Conservation (phyloP, 176 grass and related monocot genomes). For the Pontederia crassipes region DNA sequence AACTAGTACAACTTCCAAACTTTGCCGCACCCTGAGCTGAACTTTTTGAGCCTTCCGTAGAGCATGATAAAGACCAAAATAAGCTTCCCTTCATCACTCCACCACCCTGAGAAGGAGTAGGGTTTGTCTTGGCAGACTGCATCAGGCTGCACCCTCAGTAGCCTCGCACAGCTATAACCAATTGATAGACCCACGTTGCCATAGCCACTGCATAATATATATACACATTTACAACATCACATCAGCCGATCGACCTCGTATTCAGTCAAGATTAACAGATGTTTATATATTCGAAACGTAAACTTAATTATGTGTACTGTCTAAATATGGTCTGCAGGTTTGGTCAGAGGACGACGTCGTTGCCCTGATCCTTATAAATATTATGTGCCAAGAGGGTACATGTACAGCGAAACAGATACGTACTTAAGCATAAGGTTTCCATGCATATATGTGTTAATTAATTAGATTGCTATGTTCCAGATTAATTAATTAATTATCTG, state of each 20-base stretch:
- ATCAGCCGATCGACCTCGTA: no score
- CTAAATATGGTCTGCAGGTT: no score
- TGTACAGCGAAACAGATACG: no score
- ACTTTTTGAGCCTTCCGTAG: constrained; percentile 54
- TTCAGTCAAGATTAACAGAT: no score
- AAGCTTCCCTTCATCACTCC: constrained; percentile 68
- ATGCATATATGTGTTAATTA: not conserved
- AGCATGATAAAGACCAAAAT: constrained; percentile 52
- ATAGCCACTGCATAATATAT: constrained; percentile 30
- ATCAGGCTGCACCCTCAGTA: constrained; percentile 24
- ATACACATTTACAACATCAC: no score
- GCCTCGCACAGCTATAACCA: constrained; percentile 51
- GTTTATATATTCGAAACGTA: no score
- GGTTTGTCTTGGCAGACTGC: constrained; percentile 34
- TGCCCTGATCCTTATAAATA: no score
- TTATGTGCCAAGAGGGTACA: no score
- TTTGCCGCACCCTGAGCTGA: constrained; percentile 21
- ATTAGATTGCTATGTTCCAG: not conserved
- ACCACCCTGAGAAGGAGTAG: constrained; percentile 52
- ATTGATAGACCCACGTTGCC: constrained; percentile 63
- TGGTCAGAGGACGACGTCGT: no score
- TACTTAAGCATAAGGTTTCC: no score
- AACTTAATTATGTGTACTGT: no score
- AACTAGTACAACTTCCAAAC: constrained; percentile 15
- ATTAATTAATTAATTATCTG: not conserved